Base-by-base conservation (phyloP, 163 green algal species). In the Volvox carteri region DNA sequence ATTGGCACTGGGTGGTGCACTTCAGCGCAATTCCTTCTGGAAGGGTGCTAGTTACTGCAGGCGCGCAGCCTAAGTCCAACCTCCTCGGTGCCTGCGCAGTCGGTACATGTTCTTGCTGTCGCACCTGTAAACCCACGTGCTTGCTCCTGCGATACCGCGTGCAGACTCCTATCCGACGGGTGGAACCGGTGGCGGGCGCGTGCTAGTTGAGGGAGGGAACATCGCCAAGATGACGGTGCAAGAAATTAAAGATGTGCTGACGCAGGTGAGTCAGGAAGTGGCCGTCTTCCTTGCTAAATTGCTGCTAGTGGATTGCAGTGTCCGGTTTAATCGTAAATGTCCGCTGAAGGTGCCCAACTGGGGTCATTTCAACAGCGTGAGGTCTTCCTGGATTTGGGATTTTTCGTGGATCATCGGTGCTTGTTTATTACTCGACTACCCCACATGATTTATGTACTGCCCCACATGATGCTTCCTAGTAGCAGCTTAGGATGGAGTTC, bases 231-330 rank as follows among this genome's bases (percentile, higher is more conserved):
- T 91, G 87, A 91, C 87, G 18, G 50, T 92, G n/a, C 78, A 83
- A 60, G 78, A 94, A 52, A 91, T 94, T 39, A 93, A 93, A 73
- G 91, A 94, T 46, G 77, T 52, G 50, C 87, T 94, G 19, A 93
- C 88, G 28, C 78, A 86, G 74, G 42, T 70, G n/a, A 74, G 83
- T 12, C 41, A 52, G 18, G 67, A 74, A 74, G 14, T 23, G n/a
- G n/a, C n/a, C n/a, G n/a, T n/a, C n/a, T n/a, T n/a, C n/a, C n/a
- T n/a, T 14, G 11, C 48, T 58, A 58, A 14, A 58, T 14, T 58
- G 48, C 48, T 58, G 48, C 14, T 14, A 58, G 48, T 14, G 11
- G 48, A 58, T 11, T 11, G 48, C 48, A 23, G 48, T 58, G 48
- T 58, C 14, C 14, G 48, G 11, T 23, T 14, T 23, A 14, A 11